Base-by-base conservation (phyloP, 1,284 basidiomycete species). In the Cutaneotrichosporon cyanovorans region DNA sequence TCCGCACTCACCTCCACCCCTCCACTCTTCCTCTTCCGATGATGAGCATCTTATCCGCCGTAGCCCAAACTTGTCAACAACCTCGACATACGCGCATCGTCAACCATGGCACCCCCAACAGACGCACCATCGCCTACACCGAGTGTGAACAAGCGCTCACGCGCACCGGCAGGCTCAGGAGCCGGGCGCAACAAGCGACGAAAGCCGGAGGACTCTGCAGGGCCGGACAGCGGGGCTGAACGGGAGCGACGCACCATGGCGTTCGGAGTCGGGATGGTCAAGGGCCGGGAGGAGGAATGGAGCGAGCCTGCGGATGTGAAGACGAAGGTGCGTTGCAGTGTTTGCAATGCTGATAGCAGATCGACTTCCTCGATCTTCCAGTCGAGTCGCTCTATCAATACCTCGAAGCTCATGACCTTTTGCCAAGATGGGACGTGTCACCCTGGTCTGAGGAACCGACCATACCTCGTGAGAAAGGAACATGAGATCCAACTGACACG, bases 391-490 rank as follows among this genome's bases (percentile, higher is more conserved):
- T 69, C 20, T 68, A 69, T 55, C 47, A 53, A 35, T 69, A 69
- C 40, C 55, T 69, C 22, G 65, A 67, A 45, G 35, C 48, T 14
- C 59, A 68, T 41, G 68, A 69, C 39, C 57, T 69, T 5, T 46
- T 68, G 37, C 68, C 68, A 0, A 52, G 60, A 37, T 69, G 63
- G 63, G 58, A 62, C 33, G 55, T 58, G 5, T 67, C 65, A 15
- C 68, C 68, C 6, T 69, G 68, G 68, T 65, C 62, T 15, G 68
- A 69, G 48, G 57, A 62, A 14, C 63, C 65, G 1, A 63, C 62
- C 44, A 62, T 56, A 14, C 63, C 65, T 25, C 68, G 68, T 69
- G 21, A 53, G 64, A 59, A 11, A 5, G 23, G n/a, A 14, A 14
- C 2, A 2, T 5, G 4, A 15, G n/a, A 3, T 14, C 8, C 0